Evolutionary conservation across 192 early-diverging fungal genomes (phyloP).

Genomic region (Backusella tarrabulga): DNA sequence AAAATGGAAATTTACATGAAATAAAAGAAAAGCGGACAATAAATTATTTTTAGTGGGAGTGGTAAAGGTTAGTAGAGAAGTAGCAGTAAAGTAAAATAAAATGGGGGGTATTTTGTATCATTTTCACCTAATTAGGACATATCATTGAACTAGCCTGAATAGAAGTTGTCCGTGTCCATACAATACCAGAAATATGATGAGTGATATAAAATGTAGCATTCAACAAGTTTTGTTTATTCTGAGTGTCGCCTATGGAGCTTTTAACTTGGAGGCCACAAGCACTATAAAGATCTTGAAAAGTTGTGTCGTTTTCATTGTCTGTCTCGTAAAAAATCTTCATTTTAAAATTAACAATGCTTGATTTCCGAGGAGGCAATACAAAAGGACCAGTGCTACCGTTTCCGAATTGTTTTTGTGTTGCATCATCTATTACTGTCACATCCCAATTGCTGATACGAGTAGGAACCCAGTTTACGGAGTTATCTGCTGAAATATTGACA

Average conservation of each 20-base stretch:
- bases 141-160: not conserved
- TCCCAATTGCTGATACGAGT: conserved; percentile 18
- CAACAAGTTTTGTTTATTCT: not conserved
- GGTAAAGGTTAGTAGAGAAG: not conserved
- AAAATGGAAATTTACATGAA: not conserved
- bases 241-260: not conserved
- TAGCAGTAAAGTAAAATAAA: not conserved
- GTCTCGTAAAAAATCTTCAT: conserved; percentile 20
- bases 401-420: conserved; percentile 16
- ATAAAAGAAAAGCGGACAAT: not conserved
- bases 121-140: not conserved
- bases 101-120: not conserved
- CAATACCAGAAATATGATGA: conserved; percentile 10
- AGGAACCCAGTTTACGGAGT: conserved; percentile 26
- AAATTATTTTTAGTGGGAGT: not conserved
- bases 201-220: conserved; percentile 13
- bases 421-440: conserved; percentile 16
- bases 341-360: not conserved
- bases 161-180: not conserved
- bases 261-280: conserved; percentile 22
- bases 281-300: conserved; percentile 25
- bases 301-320: conserved; percentile 7
- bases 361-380: conserved; percentile 5
- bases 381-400: conserved; percentile 13
- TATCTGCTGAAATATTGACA: conserved; percentile 27